Evolutionary conservation across 1,139 yeast genomes (phyloP), one percentile per base, ranked within the genome.

Genomic region (Geotrichum restrictum): DNA sequence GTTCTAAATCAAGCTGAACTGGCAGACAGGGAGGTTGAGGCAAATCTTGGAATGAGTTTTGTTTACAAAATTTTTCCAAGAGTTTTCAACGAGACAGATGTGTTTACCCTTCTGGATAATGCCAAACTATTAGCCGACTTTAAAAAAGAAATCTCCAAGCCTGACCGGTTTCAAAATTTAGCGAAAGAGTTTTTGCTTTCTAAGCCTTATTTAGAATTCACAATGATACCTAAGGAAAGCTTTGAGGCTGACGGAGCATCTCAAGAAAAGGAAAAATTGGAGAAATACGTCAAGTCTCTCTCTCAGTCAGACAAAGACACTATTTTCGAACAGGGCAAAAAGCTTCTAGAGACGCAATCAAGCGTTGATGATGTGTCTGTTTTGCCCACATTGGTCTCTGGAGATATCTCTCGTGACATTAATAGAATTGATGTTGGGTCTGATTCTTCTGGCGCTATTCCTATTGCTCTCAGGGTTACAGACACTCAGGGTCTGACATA

Each of bases 1-100:
- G 79, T 93, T 45, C 74, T 94, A 43, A 95, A 89, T 67, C 98
- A 91, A 66, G 74, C 91, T 42, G 98, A 93, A 66, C 72, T 93
- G 38, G 74, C 82, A 42, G 85, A 88, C 67, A 87, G 88, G 61
- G 91, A 88, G 60, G 95, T 89, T 58, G 89, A 85, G 61, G 85
- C 98, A 0, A 88, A 88, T 55, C 91, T 89, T 70, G 99, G 99
- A 16, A 73, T 93, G 74, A 83, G 83, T 31, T 70, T 93, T 52
- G 75, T 93, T 41, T 82, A 82, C 62, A 77, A 89, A 2, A 62
- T 93, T 10, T 78, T 88, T 37, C 88, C 96, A 10, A 81, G 89
- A 13, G 91, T 96, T 86, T 82, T 87, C 52, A 88, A 88, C 64
- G 81, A 81, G 29, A 77, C 80, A 13, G 87, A 88, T 65, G 91